Evolutionary conservation across 768 basidiomycete species (phyloP), one percentile per base, ranked within the genome.

Genomic region (Mycena belliarum): DNA sequence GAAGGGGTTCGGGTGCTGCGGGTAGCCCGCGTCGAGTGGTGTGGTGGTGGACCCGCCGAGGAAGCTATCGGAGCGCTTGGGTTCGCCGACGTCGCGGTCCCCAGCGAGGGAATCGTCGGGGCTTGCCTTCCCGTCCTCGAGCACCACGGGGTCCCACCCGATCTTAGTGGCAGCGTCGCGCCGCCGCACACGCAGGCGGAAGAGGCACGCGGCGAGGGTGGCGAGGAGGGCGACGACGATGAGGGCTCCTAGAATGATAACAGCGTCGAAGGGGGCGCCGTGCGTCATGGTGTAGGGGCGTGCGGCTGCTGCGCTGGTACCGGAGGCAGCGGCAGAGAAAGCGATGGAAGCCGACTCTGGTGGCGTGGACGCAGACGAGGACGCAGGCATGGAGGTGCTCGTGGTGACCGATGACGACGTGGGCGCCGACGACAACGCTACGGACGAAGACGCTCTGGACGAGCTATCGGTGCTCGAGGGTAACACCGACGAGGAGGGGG

Each of bases 161-260:
- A 72, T 64, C 6, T 76, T 75, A 21, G 79, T 65, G 55, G 69
- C 66, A 4, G 73, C 71, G 11, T 71, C 68, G n/a, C 74, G 66
- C 38, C 72, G 70, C 14, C 71, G 72, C 47, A 70, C 55, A 49
- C 76, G 73, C 9, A 76, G 63, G 35, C 82, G 77, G 55, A 85
- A 66, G 58, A 72, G 74, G 77, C 78, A 83, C 0, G 81, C 78
- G 29, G 82, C 64, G n/a, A 84, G 61, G 37, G 81, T 76, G 16
- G 77, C 67, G 32, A 83, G 41, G 49, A 75, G 73, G 7, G 80
- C 78, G 47, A 82, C 59, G 32, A 76, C 72, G 18, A 75, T 73
- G 56, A 86, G 73, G 0, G 70, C 69, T 29, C 79, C 83, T 4
- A 85, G 70, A n/a, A 75, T 72, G 49, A 85, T 74, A 24, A 74